A percentile compares a stretch with the other conserved stretches of the same genome.
phyloP scores from a whole-genome alignment of 441 rosid genomes.

The Eruca vesicaria region DNA sequence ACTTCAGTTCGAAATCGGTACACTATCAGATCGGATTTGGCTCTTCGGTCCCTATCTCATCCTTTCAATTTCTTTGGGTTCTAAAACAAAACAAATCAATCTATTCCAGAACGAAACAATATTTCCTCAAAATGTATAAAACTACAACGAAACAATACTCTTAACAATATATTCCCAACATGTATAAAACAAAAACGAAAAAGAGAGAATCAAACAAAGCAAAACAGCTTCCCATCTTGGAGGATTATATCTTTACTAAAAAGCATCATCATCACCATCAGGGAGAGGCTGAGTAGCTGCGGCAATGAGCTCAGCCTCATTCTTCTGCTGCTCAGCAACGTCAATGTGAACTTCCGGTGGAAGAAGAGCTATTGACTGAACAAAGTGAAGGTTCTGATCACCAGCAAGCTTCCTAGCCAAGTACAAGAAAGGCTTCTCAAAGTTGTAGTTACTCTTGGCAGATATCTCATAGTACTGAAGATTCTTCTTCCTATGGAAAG shows the following conservation, averaged over 20 bases:
- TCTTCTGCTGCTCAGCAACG: slow-evolving; percentile 65
- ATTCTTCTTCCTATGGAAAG: slow-evolving; percentile 81
- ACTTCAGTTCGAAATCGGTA: too few species aligned
- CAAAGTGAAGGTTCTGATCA: slow-evolving; percentile 56
- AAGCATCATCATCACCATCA: slow-evolving; percentile 53
- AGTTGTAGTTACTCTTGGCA: slow-evolving; percentile 80
- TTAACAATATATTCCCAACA: background rate
- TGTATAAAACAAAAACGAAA: too few species aligned
- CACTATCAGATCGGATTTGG: too few species aligned
- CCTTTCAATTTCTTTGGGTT: background rate
- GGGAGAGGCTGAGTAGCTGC: slow-evolving; percentile 52
- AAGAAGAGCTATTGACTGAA: slow-evolving; percentile 61
- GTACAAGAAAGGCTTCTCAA: slow-evolving; percentile 84
- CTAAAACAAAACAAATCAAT: slow-evolving; percentile 2
- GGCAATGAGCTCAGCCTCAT: slow-evolving; percentile 50
- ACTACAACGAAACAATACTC: slow-evolving; percentile 1
- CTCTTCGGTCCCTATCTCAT: background rate
- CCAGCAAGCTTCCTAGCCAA: slow-evolving; percentile 84
- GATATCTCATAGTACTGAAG: slow-evolving; percentile 77
- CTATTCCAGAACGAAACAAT: background rate
- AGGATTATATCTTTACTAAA: slow-evolving; percentile 37
- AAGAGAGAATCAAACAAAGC: too few species aligned
- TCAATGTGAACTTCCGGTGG: slow-evolving; percentile 66
- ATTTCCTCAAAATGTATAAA: background rate
- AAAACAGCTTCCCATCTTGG: slow-evolving; percentile 16